These are phyloP conservation scores for Coniferiporia sulphurascens DNA, from an alignment of 1,284 basidiomycete species.

Conservation along the genomic window DNA sequence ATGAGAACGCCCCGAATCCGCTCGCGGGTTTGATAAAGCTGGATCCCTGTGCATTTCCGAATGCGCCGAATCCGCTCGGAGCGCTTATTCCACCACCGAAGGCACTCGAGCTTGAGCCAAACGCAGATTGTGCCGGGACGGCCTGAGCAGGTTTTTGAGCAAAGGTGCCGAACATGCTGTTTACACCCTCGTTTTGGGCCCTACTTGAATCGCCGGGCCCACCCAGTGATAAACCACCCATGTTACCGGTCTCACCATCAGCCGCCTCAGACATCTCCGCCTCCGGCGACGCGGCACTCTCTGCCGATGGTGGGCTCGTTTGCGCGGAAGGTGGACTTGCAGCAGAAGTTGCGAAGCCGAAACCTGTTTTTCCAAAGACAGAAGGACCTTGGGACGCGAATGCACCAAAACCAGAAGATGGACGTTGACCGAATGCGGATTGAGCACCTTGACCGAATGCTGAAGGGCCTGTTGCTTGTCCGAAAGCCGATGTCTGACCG, in stretches of 20 bases:
- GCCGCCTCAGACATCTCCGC: slow-evolving; percentile 17
- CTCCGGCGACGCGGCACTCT: slow-evolving; percentile 22
- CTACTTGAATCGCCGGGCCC: neutral
- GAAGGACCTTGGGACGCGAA: slow-evolving; percentile 23
- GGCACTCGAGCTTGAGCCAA: slow-evolving; percentile 23
- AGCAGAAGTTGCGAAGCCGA: slow-evolving; percentile 23
- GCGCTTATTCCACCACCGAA: neutral
- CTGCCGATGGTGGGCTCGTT: neutral
- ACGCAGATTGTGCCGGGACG: slow-evolving; percentile 18
- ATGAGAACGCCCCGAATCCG: slow-evolving; percentile 37
- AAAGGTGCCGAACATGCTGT: slow-evolving; percentile 32
- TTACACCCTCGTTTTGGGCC: slow-evolving; percentile 1
- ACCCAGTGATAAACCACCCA: slow-evolving; percentile 16
- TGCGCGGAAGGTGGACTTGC: slow-evolving; percentile 1
- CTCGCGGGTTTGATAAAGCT: slow-evolving; percentile 33
- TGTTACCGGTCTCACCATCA: neutral
- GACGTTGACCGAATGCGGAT: slow-evolving; percentile 16
- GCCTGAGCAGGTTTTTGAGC: slow-evolving; percentile 9
- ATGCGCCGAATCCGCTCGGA: slow-evolving; percentile 10
- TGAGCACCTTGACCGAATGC: slow-evolving; percentile 11
- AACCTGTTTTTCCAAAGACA: slow-evolving; percentile 32
- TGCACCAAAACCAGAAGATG: slow-evolving; percentile 22
- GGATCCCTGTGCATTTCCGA: slow-evolving; percentile 17
- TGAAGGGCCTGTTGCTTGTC: neutral
- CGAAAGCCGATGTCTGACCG: slow-evolving; percentile 20